Evolutionary conservation across 2,329 filamentous ascomycete genomes (phyloP).

Genomic region (Zasmidium citrigriseum): DNA sequence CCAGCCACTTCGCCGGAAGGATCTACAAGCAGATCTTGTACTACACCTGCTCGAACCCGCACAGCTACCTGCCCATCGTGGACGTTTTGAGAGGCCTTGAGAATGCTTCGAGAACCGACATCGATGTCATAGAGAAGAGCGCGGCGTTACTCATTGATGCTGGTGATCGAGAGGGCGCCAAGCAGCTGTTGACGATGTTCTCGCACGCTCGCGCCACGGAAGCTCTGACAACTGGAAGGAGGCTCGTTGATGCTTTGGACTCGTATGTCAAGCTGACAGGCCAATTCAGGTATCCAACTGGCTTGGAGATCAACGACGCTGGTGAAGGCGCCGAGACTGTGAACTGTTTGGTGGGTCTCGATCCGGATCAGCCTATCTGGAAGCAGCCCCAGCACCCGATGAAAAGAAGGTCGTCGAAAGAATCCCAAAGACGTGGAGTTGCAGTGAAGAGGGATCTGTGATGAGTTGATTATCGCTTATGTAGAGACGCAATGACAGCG

Average conservation of each 20-base stretch:
- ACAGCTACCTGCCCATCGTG: conserved; percentile 16
- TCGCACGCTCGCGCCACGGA: conserved; percentile 18
- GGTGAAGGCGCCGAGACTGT: conserved; percentile 37
- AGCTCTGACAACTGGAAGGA: conserved; percentile 13
- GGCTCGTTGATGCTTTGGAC: conserved; percentile 17
- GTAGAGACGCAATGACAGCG: too few species aligned
- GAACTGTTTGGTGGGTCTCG: conserved; percentile 37
- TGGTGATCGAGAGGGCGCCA: conserved; percentile 18
- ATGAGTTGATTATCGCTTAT: too few species aligned
- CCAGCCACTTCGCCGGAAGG: conserved; percentile 20
- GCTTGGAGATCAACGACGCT: conserved; percentile 33
- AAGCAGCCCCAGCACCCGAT: conserved; percentile 19
- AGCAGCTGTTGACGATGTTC: conserved; percentile 18
- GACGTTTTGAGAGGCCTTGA: conserved; percentile 21
- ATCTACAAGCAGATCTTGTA: conserved; percentile 25
- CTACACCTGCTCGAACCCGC: conserved; percentile 22
- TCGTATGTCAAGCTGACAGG: conserved; percentile 18
- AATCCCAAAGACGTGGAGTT: too few species aligned
- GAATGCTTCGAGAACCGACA: conserved; percentile 15
- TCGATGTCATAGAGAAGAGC: conserved; percentile 18
- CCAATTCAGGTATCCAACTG: conserved; percentile 10
- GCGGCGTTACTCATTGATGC: conserved; percentile 15
- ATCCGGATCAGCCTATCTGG: conserved; percentile 25
- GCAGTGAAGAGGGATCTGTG: neutral
- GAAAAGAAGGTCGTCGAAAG: neutral